These are phyloP conservation scores for Gynochthodes officinalis DNA, from an alignment of 257 asterid genomes.

Conservation along the genomic window DNA sequence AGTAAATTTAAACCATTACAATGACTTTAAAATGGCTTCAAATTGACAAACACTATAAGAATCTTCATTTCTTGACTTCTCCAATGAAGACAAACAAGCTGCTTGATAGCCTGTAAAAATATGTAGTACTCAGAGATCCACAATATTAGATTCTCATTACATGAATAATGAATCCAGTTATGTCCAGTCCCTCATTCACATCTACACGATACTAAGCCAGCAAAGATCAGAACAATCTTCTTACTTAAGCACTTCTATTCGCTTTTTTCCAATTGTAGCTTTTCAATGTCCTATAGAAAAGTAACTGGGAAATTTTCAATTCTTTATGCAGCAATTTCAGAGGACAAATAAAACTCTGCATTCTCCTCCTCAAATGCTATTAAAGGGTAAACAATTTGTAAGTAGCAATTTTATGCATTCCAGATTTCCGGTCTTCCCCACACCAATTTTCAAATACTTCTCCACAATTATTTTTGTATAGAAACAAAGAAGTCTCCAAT, in stretches of 20 bases:
- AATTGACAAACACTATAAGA: neutral
- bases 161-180: neutral
- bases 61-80: neutral
- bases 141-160: neutral
- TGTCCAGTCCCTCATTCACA: neutral
- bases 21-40: neutral
- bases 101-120: no score
- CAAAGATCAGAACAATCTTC: neutral
- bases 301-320: no score
- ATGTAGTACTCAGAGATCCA: neutral
- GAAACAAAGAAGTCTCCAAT: neutral
- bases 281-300: neutral
- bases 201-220: neutral
- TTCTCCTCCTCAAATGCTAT: no score
- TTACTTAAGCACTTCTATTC: neutral
- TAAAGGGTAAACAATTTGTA: no score
- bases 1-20: neutral
- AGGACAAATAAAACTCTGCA: neutral
- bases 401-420: neutral
- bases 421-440: neutral
- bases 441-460: neutral
- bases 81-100: no score
- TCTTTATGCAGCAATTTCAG: no score
- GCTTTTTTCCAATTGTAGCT: neutral
- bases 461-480: no score